Percentiles rank a stretch among this genome's conserved stretches.
Conservation (phyloP, 1,139 yeast species). For the Zygoascus sp. region DNA sequence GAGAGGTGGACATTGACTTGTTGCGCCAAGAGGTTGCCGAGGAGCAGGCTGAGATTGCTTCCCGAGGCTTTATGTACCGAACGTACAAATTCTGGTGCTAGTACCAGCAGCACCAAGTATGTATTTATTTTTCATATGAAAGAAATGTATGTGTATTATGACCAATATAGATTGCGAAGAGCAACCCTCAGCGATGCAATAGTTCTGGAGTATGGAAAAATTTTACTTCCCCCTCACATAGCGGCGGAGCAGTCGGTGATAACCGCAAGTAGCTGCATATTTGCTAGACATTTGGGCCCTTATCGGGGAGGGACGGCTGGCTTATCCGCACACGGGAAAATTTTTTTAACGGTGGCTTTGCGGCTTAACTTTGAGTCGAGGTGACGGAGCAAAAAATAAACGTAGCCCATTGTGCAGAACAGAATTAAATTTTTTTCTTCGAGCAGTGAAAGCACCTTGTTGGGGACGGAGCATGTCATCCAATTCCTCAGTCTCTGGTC, state of each 20-base stretch:
- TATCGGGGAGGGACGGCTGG: constrained; percentile 1
- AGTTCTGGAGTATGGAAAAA: background rate
- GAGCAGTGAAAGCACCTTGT: background rate
- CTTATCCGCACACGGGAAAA: background rate
- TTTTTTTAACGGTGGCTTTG: background rate
- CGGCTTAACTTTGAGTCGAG: background rate
- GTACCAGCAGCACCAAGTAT: no score
- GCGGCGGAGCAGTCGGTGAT: background rate
- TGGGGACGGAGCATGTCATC: no score
- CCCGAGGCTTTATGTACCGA: constrained; percentile 37
- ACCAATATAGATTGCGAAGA: no score
- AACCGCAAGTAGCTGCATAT: background rate
- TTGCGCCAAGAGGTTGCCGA: constrained; percentile 48
- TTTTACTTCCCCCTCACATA: background rate
- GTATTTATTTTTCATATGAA: no score
- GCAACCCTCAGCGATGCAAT: no score
- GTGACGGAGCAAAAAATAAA: background rate
- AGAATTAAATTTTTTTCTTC: background rate
- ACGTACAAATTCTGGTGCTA: constrained; percentile 45
- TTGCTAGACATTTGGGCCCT: background rate
- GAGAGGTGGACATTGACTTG: constrained; percentile 50
- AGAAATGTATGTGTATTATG: no score
- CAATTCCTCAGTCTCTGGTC: no score
- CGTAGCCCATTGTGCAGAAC: background rate
- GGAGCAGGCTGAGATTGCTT: constrained; percentile 37